Evolutionary conservation across 768 basidiomycete genomes (phyloP), one percentile per base, ranked within the genome.

Genomic region (Mycena venus): DNA sequence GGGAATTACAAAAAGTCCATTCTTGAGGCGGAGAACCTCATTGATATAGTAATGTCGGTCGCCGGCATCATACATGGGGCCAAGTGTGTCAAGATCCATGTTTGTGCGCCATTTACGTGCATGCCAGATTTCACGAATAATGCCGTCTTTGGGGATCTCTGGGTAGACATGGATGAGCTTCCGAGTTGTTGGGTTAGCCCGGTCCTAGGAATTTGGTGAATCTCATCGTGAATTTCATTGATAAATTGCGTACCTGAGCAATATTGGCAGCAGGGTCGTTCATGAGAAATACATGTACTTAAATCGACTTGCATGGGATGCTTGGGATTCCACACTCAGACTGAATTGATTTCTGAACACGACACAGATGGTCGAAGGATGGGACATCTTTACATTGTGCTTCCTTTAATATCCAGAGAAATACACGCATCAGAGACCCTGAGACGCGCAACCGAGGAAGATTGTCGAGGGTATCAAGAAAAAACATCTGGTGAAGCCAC

Each of bases 331-430:
- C 60, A 21, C 34, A 67, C 10, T 73, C 56, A 14, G 56, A 14
- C 6, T 61, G 72, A 19, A 73, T 68, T 17, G n/a, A 1, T 36
- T 68, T 68, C 49, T 73, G 72, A 29, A 68, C 27, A 32, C 31
- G 31, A 1, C 60, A 42, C 1, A 73, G 59, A 17, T 53, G 25
- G 11, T 73, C 67, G 25, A 73, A 68, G 11, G 72, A 73, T 1
- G 72, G 72, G 1, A 73, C 72, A 73, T 73, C 27, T 19, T 42
- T 58, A 34, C 53, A 55, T 10, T 19, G 8, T 5, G 60, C 40
- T 40, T 73, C 72, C 36, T 59, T 53, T 42, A 73, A 51, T 3
- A 73, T 44, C 72, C 72, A 73, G 21, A 73, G 72, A 31, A 68
- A 67, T 3, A 68, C 67, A 3, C 68, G 61, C 73, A 74, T 74